Evolutionary conservation across 306 rosid species (phyloP), one percentile per base, ranked within the genome.

Genomic region (Trifolium subterraneum): DNA sequence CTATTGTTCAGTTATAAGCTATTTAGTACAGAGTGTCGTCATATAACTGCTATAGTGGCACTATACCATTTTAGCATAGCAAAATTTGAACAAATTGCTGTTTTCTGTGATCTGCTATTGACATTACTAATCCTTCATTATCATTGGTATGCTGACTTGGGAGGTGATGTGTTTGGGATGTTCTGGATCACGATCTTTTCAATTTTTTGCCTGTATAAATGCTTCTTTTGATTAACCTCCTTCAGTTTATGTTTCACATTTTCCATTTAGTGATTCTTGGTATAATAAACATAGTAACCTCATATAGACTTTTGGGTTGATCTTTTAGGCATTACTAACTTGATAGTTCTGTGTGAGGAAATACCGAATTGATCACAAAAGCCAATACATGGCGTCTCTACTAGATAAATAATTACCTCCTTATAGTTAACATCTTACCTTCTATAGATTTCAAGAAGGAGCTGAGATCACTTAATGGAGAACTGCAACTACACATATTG

Each of bases 391-490:
- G 19, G 33, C n/a, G 42, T 50, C 31, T 38, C 41, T 20, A 47
- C 11, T 10, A 10, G 62, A 45, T 29, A 69, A 44, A 29, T 8
- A 42, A 10, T 75, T 19, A 54, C 38, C 23, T 11, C 71, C 75
- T 70, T 55, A 78, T 70, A 41, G 38, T 51, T 18, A 51, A 76
- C 72, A 54, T 23, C 0, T 66, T 15, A 63, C 62, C 54, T 61
- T 80, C 27, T 64, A 11, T 71, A 91, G 98, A 93, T 86, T 91
- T 74, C 79, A 91, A 91, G 88, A 91, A 89, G 92, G 97, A 89
- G 81, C 75, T 93, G 85, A 91, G 94, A 78, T 78, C 91, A 25
- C 96, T 93, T 48, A 91, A 91, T 68, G 88, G 94, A 79, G 97
- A 93, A 59, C 79, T 93, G 80, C 96, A 80, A 82, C 90, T 85